Percentiles rank a stretch among this genome's conserved stretches.
These are phyloP conservation scores for Microbotryum lychnidis-dioicae DNA, from an alignment of 1,284 basidiomycete species.

Conservation along the genomic window DNA sequence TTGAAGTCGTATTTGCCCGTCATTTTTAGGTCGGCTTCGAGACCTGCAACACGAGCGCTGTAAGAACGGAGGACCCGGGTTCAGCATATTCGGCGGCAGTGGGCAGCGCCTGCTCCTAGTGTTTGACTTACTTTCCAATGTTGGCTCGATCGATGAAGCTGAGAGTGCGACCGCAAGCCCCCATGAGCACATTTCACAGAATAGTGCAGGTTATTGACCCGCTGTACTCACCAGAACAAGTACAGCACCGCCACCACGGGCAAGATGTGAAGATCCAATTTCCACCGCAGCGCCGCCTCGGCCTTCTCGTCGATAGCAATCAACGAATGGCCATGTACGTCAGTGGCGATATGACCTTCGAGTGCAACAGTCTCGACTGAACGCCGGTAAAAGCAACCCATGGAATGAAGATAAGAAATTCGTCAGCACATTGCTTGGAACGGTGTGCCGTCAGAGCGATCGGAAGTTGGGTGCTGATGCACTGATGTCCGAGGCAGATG, in stretches of 20 bases:
- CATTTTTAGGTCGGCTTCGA: constrained; percentile 33
- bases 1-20: constrained; percentile 31
- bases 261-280: constrained; percentile 31
- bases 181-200: neutral
- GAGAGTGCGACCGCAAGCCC: neutral
- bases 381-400: no score
- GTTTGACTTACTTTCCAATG: constrained; percentile 29
- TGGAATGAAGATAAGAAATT: no score
- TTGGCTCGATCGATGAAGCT: constrained; percentile 33
- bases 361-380: constrained; percentile 2
- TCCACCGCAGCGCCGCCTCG: constrained; percentile 29
- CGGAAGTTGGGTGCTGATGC: no score
- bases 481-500: no score
- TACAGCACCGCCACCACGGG: constrained; percentile 31
- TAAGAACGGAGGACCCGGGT: neutral
- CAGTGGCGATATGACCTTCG: constrained; percentile 11
- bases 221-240: constrained; percentile 10
- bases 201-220: no score
- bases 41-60: constrained; percentile 30
- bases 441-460: no score
- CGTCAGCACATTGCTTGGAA: no score
- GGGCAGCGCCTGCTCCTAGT: neutral
- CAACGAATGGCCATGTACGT: constrained; percentile 9
- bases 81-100: no score
- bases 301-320: constrained; percentile 25